Conservation (phyloP, 2,329 filamentous ascomycete species). For the Chalaropsis ovoidea region DNA sequence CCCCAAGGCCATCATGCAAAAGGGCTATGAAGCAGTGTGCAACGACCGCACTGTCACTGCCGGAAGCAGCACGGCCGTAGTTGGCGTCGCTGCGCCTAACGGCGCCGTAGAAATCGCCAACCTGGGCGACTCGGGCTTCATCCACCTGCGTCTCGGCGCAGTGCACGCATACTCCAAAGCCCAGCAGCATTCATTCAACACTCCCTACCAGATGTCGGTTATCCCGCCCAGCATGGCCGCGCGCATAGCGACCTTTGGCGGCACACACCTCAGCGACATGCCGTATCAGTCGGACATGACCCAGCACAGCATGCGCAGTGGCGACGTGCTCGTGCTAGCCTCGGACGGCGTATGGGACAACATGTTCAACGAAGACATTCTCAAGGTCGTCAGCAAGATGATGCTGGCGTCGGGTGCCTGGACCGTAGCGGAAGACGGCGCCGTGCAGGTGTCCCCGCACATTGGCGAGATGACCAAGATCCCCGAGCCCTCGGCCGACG, state of each 20-base stretch:
- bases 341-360: constrained; percentile 97
- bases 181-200: constrained; percentile 96
- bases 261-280: constrained; percentile 67
- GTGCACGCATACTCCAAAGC: constrained; percentile 74
- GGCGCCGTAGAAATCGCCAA: constrained; percentile 83
- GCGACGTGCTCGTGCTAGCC: constrained; percentile 86
- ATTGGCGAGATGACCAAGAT: constrained; percentile 42
- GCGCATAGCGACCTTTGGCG: constrained; percentile 75
- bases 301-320: constrained; percentile 67
- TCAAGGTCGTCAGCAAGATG: constrained; percentile 64
- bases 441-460: constrained; percentile 53
- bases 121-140: constrained; percentile 86
- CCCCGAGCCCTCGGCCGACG: constrained; percentile 28
- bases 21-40: constrained; percentile 73
- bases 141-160: constrained; percentile 74
- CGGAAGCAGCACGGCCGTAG: constrained; percentile 83
- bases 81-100: constrained; percentile 64
- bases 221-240: constrained; percentile 70
- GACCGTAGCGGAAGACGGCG: constrained; percentile 49
- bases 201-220: constrained; percentile 85
- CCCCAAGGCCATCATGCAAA: constrained; percentile 47
- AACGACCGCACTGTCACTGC: constrained; percentile 62
- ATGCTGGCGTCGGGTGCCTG: constrained; percentile 71
- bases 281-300: constrained; percentile 76
- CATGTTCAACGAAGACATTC: constrained; percentile 77